These are phyloP conservation scores for Abortiporus biennis DNA, from an alignment of 1,284 basidiomycete genomes.

Conservation along the genomic window DNA sequence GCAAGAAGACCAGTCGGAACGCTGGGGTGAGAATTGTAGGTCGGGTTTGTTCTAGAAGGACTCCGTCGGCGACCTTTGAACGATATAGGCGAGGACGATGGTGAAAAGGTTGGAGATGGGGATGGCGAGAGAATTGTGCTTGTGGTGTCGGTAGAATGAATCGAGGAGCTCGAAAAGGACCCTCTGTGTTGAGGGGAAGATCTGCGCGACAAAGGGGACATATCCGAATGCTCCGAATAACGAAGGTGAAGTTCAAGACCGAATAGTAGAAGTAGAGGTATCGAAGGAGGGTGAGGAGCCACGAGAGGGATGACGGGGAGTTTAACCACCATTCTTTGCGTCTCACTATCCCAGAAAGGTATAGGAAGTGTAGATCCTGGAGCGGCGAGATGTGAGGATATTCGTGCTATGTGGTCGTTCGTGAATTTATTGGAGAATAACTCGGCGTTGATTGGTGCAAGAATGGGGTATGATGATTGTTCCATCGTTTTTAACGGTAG, in stretches of 20 bases:
- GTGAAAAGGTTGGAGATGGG: background rate
- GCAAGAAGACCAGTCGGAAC: slow-evolving; percentile 24
- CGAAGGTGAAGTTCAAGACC: slow-evolving; percentile 17
- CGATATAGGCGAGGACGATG: background rate
- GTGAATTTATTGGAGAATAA: slow-evolving; percentile 19
- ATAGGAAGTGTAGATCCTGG: slow-evolving; percentile 9
- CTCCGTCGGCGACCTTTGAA: background rate
- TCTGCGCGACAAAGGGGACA: slow-evolving; percentile 1
- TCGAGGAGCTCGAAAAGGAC: background rate
- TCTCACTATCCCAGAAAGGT: slow-evolving; percentile 10
- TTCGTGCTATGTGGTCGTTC: slow-evolving; percentile 13
- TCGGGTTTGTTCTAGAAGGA: background rate
- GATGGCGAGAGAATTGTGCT: background rate
- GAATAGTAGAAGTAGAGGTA: slow-evolving; percentile 26
- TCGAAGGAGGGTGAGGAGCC: slow-evolving; percentile 24
- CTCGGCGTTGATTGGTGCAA: slow-evolving; percentile 22
- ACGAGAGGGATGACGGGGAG: slow-evolving; percentile 22
- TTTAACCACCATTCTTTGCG: slow-evolving; percentile 14
- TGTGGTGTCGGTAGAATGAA: background rate
- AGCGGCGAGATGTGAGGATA: slow-evolving; percentile 7
- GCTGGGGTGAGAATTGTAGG: background rate
- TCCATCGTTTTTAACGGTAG: slow-evolving; percentile 10
- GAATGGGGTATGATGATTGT: slow-evolving; percentile 12
- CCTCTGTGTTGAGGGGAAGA: slow-evolving; percentile 18
- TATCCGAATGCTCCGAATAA: background rate